Conservation (phyloP, 306 rosid species). For the Inga laurina region DNA sequence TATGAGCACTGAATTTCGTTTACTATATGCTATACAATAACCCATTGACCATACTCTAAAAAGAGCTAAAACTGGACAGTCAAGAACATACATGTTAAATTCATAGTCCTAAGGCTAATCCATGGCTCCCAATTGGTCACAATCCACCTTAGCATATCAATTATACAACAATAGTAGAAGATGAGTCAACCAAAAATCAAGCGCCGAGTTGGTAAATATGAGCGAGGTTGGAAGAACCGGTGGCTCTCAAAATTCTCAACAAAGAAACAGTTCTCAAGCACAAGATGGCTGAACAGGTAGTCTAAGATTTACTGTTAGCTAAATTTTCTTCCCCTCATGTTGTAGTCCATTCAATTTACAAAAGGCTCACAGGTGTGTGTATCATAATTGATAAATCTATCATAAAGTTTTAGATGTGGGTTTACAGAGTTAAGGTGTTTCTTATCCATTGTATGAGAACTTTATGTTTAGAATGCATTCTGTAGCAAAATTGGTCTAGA, state of each 20-base stretch:
- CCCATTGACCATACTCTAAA: no score
- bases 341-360: neutral
- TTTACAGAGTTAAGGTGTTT: neutral
- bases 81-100: no score
- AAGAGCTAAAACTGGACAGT: no score
- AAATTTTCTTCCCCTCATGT: neutral
- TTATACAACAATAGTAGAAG: conserved; percentile 25
- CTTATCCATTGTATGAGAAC: no score
- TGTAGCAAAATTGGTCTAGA: neutral
- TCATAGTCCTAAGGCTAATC: no score
- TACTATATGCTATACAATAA: no score
- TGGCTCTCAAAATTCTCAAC: conserved; percentile 92
- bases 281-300: conserved; percentile 96
- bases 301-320: neutral
- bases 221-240: conserved; percentile 84
- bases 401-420: conserved; percentile 13
- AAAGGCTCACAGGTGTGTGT: neutral
- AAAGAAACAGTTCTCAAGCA: conserved; percentile 96
- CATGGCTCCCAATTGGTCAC: no score
- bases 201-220: conserved; percentile 84
- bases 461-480: no score
- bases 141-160: no score
- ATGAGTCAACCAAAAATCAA: conserved; percentile 83
- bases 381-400: conserved; percentile 13
- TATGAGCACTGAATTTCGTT: no score